A percentile compares a stretch with the other conserved stretches of the same genome.
phyloP scores from a whole-genome alignment of 495 filamentous ascomycete species.

The Neurospora sp. region DNA sequence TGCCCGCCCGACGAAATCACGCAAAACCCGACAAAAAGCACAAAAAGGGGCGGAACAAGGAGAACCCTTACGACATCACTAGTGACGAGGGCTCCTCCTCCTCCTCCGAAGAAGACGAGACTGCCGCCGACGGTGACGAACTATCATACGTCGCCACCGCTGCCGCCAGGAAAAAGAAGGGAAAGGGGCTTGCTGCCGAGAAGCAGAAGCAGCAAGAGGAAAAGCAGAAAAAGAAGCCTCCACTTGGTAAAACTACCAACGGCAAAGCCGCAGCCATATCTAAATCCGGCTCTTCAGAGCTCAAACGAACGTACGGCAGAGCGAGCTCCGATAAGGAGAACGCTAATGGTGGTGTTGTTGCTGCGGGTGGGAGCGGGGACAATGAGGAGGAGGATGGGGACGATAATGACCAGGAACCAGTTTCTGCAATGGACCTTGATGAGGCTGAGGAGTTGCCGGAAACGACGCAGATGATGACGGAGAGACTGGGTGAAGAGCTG shows the following conservation, averaged over 20 bases:
- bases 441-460: slow-evolving; percentile 8
- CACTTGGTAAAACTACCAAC: slow-evolving; percentile 4
- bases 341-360: slow-evolving; percentile 7
- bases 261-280: not conserved
- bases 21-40: slow-evolving; percentile 1
- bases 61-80: slow-evolving; percentile 6
- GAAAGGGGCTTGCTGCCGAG: not conserved
- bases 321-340: slow-evolving; percentile 34
- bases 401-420: slow-evolving; percentile 9
- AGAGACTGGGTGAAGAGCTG: slow-evolving; percentile 30
- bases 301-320: not conserved
- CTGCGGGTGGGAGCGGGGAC: slow-evolving; percentile 5
- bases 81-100: slow-evolving; percentile 20
- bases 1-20: slow-evolving; percentile 25
- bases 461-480: slow-evolving; percentile 20
- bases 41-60: slow-evolving; percentile 16
- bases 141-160: slow-evolving; percentile 23
- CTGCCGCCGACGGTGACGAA: slow-evolving; percentile 14
- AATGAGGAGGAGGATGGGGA: slow-evolving; percentile 6
- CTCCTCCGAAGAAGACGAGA: slow-evolving; percentile 19
- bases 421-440: not conserved
- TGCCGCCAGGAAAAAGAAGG: not conserved
- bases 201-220: not conserved
- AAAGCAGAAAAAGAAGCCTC: slow-evolving; percentile 1
- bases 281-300: not conserved